A percentile compares a stretch with the other conserved stretches of the same genome.
phyloP scores from a whole-genome alignment of 1,139 yeast species.

The Yamadazyma dendronema region DNA sequence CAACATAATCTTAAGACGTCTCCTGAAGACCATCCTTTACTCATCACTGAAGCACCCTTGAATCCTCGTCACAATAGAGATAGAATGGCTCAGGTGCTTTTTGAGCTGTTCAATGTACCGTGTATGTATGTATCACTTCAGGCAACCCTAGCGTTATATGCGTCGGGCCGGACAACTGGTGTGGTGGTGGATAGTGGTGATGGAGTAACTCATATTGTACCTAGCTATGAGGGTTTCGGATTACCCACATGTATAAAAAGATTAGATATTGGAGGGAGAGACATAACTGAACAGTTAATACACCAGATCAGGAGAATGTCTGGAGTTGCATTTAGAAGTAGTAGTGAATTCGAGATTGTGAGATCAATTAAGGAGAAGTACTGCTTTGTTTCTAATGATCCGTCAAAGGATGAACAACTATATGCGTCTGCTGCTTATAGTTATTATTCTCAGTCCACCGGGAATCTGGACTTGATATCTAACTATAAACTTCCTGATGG shows the following conservation, averaged over 20 bases:
- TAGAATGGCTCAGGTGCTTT: conserved; percentile 70
- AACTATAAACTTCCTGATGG: conserved; percentile 82
- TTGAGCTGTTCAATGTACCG: conserved; percentile 85
- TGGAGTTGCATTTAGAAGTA: conserved; percentile 61
- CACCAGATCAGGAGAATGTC: conserved; percentile 59
- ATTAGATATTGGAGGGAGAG: conserved; percentile 84
- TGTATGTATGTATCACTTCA: conserved; percentile 82
- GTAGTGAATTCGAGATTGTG: conserved; percentile 82
- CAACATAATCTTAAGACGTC: conserved; percentile 53
- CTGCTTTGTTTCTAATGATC: conserved; percentile 71
- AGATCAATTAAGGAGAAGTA: conserved; percentile 72
- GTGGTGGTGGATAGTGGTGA: conserved; percentile 88
- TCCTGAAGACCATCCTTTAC: conserved; percentile 56
- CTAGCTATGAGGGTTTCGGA: conserved; percentile 86
- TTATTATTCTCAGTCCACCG: conserved; percentile 14
- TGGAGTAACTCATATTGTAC: conserved; percentile 86
- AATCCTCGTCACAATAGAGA: conserved; percentile 74
- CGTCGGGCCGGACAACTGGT: conserved; percentile 90
- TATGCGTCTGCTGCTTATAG: conserved; percentile 34
- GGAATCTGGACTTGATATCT: conserved; percentile 25
- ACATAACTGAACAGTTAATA: conserved; percentile 74
- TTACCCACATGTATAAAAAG: conserved; percentile 71
- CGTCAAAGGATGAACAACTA: conserved; percentile 62
- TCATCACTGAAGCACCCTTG: conserved; percentile 87
- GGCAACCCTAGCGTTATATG: conserved; percentile 81